Conservation (phyloP, 2,329 filamentous ascomycete species). For the Hypoxylon sp. region DNA sequence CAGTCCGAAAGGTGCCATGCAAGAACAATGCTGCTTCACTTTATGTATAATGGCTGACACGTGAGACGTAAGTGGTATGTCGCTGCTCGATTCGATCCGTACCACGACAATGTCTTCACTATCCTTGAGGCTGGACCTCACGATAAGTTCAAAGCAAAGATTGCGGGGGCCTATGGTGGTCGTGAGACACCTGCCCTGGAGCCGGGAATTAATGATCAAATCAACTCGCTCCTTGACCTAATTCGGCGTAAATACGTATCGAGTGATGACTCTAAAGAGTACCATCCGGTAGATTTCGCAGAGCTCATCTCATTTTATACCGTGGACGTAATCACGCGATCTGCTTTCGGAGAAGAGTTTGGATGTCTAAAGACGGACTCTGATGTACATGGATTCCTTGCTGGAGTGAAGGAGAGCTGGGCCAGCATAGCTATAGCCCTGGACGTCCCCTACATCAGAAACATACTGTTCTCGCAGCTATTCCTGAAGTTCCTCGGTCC, state of each 20-base stretch:
- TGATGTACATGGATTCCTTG: slow-evolving; percentile 46
- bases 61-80: slow-evolving; percentile 38
- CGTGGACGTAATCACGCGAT: slow-evolving; percentile 50
- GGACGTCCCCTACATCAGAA: slow-evolving; percentile 47
- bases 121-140: slow-evolving; percentile 36
- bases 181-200: slow-evolving; percentile 44
- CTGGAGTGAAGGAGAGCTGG: slow-evolving; percentile 32
- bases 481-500: slow-evolving; percentile 46
- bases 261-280: background rate
- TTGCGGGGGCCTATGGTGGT: slow-evolving; percentile 44
- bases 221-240: slow-evolving; percentile 34
- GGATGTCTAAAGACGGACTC: slow-evolving; percentile 47
- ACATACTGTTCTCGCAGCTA: slow-evolving; percentile 42
- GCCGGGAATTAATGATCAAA: slow-evolving; percentile 37
- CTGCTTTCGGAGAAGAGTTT: slow-evolving; percentile 49
- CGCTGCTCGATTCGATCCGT: slow-evolving; percentile 41
- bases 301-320: slow-evolving; percentile 39
- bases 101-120: slow-evolving; percentile 39
- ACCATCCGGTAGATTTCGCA: slow-evolving; percentile 35
- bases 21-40: background rate
- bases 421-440: slow-evolving; percentile 39
- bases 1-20: too few relatives aligned
- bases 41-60: background rate
- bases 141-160: slow-evolving; percentile 45
- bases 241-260: slow-evolving; percentile 44